Evolutionary conservation across 2,329 filamentous ascomycete species (phyloP).

Genomic region (Ophiostoma triangulosporum): DNA sequence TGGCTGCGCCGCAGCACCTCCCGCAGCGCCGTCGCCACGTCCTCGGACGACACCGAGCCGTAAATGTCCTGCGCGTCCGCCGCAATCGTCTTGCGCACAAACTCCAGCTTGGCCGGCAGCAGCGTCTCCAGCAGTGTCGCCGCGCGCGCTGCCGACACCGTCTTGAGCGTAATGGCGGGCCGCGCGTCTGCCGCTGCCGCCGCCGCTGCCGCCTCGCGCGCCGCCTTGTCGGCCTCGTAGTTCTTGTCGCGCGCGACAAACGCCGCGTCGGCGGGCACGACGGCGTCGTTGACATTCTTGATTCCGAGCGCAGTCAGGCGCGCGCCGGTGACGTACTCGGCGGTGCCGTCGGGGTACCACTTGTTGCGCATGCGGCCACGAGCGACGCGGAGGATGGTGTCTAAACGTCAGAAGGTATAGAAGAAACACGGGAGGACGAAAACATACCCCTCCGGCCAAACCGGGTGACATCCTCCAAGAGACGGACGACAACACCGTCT

Average conservation of each 20-base stretch:
- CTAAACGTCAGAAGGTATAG: too few relatives aligned
- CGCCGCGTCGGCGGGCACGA: conserved; percentile 20
- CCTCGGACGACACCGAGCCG: conserved; percentile 28
- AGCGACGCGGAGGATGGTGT: conserved; percentile 21
- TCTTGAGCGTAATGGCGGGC: neutral
- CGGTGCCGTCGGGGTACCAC: conserved; percentile 21
- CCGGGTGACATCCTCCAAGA: conserved; percentile 26
- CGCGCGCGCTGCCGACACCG: conserved; percentile 23
- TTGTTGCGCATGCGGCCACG: conserved; percentile 25
- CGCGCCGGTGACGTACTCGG: conserved; percentile 23
- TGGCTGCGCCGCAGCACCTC: conserved; percentile 20
- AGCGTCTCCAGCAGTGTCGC: conserved; percentile 22
- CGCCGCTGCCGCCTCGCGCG: neutral
- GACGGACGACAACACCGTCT: conserved; percentile 29
- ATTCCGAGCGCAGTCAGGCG: conserved; percentile 21
- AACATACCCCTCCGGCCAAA: conserved; percentile 27
- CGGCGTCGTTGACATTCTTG: conserved; percentile 13
- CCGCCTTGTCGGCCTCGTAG: neutral
- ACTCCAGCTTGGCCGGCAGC: conserved; percentile 25
- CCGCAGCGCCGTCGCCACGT: conserved; percentile 24
- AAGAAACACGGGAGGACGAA: too few relatives aligned
- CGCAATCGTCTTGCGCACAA: conserved; percentile 25
- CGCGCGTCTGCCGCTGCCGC: neutral
- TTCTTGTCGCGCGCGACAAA: conserved; percentile 11
- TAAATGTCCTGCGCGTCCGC: conserved; percentile 21